Conservation (phyloP, 169 alveolate genomes). For the Pseudocohnilembus persalinus region DNA sequence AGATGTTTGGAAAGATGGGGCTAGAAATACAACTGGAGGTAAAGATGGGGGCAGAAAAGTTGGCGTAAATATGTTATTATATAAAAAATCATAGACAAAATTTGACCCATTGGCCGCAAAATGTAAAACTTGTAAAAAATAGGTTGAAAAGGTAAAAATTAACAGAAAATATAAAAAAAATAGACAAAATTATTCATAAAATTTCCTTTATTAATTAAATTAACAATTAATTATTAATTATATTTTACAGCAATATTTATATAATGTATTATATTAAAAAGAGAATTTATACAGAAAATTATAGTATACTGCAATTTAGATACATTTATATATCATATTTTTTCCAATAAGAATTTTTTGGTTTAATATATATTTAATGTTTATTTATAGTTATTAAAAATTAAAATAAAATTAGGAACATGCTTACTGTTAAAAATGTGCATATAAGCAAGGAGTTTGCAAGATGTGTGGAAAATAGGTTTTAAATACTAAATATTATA, state of each 20-base stretch:
- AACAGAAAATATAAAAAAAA: no score
- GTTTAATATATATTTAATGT: no score
- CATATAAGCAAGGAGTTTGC: conserved; percentile 47
- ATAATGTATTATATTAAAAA: no score
- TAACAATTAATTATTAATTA: no score
- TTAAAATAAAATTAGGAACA: conserved; percentile 25
- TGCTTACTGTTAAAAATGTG: conserved; percentile 47
- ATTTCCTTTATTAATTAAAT: no score
- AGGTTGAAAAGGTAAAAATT: neutral
- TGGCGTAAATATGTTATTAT: conserved; percentile 35
- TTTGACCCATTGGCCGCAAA: conserved; percentile 39
- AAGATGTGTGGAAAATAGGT: conserved; percentile 51
- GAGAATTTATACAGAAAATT: no score
- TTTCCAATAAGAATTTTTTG: no score
- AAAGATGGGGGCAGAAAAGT: conserved; percentile 17
- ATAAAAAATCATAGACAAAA: conserved; percentile 9
- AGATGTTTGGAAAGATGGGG: conserved; percentile 25
- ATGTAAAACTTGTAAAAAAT: conserved; percentile 41
- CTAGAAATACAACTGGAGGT: conserved; percentile 6
- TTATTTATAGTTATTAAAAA: no score
- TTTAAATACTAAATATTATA: conserved; percentile 47
- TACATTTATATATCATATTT: no score
- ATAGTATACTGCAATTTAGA: no score
- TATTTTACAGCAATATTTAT: no score
- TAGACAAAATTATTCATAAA: no score